Percentiles rank a stretch among this genome's conserved stretches.
Evolutionary conservation across 1,284 basidiomycete species (phyloP).

Genomic region (Heterobasidion occidentale): DNA sequence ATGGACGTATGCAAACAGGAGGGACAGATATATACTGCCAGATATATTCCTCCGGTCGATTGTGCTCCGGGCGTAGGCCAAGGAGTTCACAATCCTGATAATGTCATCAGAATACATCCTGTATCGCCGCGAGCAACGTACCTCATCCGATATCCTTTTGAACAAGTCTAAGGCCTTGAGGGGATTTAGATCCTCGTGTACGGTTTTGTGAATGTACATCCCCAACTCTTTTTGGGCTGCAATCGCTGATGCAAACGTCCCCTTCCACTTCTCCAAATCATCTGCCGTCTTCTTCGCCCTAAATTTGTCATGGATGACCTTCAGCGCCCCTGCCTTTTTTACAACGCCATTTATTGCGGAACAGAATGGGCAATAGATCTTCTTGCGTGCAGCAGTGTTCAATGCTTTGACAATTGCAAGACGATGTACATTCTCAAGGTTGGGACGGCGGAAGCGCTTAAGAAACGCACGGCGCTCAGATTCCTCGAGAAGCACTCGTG

Average conservation of each 20-base stretch:
- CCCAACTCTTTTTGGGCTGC: slow-evolving; percentile 84
- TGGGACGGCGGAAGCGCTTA: slow-evolving; percentile 82
- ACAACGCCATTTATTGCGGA: slow-evolving; percentile 91
- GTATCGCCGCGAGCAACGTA: slow-evolving; percentile 17
- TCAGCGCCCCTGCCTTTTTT: slow-evolving; percentile 92
- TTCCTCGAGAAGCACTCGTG: slow-evolving; percentile 86
- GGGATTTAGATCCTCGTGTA: slow-evolving; percentile 92
- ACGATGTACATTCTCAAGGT: slow-evolving; percentile 91
- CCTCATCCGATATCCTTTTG: slow-evolving; percentile 88
- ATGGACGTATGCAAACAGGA: slow-evolving; percentile 95
- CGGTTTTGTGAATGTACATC: slow-evolving; percentile 82
- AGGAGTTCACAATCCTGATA: slow-evolving; percentile 93
- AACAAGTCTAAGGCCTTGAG: slow-evolving; percentile 93
- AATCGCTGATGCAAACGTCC: slow-evolving; percentile 77
- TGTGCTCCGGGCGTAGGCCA: slow-evolving; percentile 84
- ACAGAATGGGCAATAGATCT: slow-evolving; percentile 91
- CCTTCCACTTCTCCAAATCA: slow-evolving; percentile 85
- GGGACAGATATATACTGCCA: slow-evolving; percentile 99
- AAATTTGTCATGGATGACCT: slow-evolving; percentile 98
- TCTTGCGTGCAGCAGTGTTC: slow-evolving; percentile 83
- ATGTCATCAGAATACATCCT: not conserved
- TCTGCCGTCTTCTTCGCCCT: slow-evolving; percentile 90
- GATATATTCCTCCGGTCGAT: slow-evolving; percentile 94
- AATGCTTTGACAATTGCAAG: slow-evolving; percentile 83
- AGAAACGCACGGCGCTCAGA: slow-evolving; percentile 80